Evolutionary conservation across 257 asterid genomes (phyloP), one percentile per base, ranked within the genome.

Genomic region (Solanum chilense): DNA sequence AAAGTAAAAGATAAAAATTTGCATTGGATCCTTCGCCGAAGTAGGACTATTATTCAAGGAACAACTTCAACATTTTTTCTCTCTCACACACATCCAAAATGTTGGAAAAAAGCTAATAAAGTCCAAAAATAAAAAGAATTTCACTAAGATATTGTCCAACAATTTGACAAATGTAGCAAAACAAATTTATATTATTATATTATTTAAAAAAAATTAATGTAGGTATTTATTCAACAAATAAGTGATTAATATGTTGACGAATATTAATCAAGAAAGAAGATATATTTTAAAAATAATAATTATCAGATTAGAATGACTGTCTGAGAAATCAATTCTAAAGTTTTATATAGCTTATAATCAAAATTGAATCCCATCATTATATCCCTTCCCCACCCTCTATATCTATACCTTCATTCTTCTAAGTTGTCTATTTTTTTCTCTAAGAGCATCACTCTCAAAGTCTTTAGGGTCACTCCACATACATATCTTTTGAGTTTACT

Each of bases 11-110:
- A 49, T 5, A n/a, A 37, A 47, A 80, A 47, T 49, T 45, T 80
- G 85, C 85, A 80, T 80, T 49, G 85, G 85, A 80, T 80, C 85
- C 85, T 29, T 80, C 85, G 68, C 69, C 85, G 85, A 80, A 80
- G 84, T 45, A 45, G 66, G 68, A 80, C 68, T 80, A 80, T 27
- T 47, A 80, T 80, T 27, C 68, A 27, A 80, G 68, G 44, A 80
- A 47, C 85, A 80, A 49, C 29, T 29, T 10, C 69, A 18, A 11
- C 60, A 15, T n/a, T 27, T 49, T n/a, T 6, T 47, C 33, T 49
- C 16, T 13, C 33, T 6, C 29, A 0, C 68, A 25, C 84, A 80
- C 29, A 29, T 47, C 85, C 85, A 80, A 45, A 47, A 49, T 29
- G 85, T 29, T 80, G 44, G 66, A 44, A 80, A 60, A 60, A 47